phyloP scores from a whole-genome alignment of 345 rosid genomes.

The Eucalyptus caleyi region DNA sequence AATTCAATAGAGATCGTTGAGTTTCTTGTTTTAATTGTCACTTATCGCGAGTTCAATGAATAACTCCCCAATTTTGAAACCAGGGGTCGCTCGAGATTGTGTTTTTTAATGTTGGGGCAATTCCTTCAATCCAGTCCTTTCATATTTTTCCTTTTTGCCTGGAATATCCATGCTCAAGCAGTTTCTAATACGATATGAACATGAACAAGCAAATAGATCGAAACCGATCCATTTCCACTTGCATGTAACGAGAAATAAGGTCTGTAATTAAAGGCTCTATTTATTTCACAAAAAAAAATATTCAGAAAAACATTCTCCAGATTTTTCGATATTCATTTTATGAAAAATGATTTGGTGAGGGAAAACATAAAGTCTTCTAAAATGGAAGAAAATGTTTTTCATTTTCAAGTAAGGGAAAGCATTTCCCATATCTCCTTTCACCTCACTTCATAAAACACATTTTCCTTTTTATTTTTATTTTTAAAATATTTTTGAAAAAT shows the following conservation, averaged over 20 bases:
- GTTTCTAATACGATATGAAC: not conserved
- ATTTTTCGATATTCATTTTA: no score
- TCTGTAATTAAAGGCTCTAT: accelerated
- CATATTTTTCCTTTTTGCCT: not conserved
- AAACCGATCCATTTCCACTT: not conserved
- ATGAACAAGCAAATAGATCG: not conserved
- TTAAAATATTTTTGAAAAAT: no score
- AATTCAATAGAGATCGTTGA: accelerated
- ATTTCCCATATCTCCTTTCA: no score
- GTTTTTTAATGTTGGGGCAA: not conserved
- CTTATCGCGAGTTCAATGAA: not conserved
- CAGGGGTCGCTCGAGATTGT: not conserved
- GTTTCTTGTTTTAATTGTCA: not conserved
- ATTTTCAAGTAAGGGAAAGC: no score
- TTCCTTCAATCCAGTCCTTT: not conserved
- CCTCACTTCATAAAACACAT: no score
- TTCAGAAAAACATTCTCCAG: no score
- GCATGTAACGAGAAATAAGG: not conserved
- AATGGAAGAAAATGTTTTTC: no score
- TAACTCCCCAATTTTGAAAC: not conserved
- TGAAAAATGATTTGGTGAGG: no score
- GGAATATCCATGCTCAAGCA: no score
- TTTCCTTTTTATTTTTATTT: no score
- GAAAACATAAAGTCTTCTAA: no score
- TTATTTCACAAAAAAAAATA: no score